A percentile compares a stretch with the other conserved stretches of the same genome.
phyloP scores from a whole-genome alignment of 1,284 basidiomycete genomes.

The Leccinum subfulvum region DNA sequence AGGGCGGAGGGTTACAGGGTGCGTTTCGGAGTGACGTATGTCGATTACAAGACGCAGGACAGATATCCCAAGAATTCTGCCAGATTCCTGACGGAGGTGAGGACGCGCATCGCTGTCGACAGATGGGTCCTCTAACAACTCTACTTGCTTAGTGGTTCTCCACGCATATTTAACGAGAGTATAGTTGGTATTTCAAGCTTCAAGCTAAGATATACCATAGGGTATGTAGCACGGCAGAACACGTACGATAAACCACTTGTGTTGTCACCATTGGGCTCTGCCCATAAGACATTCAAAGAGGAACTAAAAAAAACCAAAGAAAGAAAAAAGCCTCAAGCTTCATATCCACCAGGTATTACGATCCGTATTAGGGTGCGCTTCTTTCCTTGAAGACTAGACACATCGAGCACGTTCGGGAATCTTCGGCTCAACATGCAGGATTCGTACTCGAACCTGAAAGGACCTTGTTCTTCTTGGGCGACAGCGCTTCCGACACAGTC shows the following conservation, averaged over 20 bases:
- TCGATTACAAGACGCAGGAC: constrained; percentile 70
- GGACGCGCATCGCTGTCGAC: neutral
- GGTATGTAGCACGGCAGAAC: neutral
- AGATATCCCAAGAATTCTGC: constrained; percentile 70
- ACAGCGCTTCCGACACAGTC: constrained; percentile 41
- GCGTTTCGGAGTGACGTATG: constrained; percentile 66
- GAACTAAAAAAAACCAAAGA: neutral
- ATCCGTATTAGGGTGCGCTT: neutral
- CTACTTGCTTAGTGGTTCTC: constrained; percentile 4
- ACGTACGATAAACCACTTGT: neutral
- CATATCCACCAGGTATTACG: neutral
- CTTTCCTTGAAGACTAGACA: neutral
- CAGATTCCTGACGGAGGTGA: constrained; percentile 47
- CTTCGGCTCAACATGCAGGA: constrained; percentile 7
- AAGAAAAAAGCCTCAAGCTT: neutral
- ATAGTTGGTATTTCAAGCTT: neutral
- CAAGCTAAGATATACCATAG: neutral
- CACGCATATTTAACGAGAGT: neutral
- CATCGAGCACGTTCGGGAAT: neutral
- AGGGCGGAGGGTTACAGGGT: constrained; percentile 66
- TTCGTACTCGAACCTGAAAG: neutral
- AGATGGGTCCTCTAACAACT: neutral
- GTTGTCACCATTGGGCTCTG: neutral
- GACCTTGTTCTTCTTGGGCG: constrained; percentile 34
- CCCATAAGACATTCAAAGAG: neutral